Percentiles rank a stretch among this genome's conserved stretches.
These are phyloP conservation scores for Citrullus amarus DNA, from an alignment of 306 rosid species.

Conservation along the genomic window DNA sequence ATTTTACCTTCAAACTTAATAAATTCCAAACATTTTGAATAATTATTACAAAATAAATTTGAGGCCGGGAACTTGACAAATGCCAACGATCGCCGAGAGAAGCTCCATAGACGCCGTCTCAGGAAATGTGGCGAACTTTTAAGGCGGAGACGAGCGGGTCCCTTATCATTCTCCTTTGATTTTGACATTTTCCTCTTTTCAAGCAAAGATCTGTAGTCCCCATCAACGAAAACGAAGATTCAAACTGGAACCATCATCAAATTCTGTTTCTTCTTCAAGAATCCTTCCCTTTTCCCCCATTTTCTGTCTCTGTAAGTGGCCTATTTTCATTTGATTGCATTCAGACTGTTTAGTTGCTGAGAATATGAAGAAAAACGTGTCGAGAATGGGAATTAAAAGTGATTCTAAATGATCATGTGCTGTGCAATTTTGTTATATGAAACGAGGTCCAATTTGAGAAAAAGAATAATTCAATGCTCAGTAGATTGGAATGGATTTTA, in stretches of 20 bases:
- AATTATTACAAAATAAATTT: not conserved
- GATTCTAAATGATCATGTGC: not conserved
- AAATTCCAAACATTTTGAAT: too few relatives aligned
- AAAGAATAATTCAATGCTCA: not conserved
- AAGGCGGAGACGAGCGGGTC: not conserved
- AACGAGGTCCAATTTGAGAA: not conserved
- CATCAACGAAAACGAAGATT: not conserved
- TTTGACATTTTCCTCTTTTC: not conserved
- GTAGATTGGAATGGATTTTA: not conserved
- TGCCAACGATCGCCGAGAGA: not conserved
- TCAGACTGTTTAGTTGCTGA: slow-evolving; percentile 1
- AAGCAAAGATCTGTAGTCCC: not conserved
- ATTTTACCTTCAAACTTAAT: too few relatives aligned
- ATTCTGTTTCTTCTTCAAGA: not conserved
- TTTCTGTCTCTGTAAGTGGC: slow-evolving; percentile 10
- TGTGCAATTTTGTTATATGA: not conserved
- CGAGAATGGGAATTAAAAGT: not conserved
- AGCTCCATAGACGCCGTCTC: not conserved
- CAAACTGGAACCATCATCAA: not conserved
- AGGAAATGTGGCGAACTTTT: not conserved
- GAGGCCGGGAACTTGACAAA: not conserved
- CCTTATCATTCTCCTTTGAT: not conserved
- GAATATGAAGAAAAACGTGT: not conserved
- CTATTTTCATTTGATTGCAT: not conserved
- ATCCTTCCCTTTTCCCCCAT: not conserved